phyloP scores from a whole-genome alignment of 768 basidiomycete genomes.

The Lactarius indigo region DNA sequence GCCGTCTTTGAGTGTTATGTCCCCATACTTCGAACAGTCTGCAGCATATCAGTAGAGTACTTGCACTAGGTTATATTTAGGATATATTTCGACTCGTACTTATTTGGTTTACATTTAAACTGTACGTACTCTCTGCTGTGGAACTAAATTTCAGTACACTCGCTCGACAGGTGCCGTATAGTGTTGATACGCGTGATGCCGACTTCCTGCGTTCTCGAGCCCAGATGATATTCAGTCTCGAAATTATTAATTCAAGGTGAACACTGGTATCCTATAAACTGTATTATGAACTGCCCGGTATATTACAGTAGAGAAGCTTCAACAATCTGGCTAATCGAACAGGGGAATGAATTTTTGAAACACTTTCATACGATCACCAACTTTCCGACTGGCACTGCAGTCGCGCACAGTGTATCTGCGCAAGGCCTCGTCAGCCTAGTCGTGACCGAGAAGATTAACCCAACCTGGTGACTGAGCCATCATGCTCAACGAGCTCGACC shows the following conservation, averaged over 20 bases:
- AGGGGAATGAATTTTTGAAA: constrained; percentile 42
- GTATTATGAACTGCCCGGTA: neutral
- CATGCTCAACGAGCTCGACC: constrained; percentile 34
- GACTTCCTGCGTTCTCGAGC: neutral
- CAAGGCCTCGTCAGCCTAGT: neutral
- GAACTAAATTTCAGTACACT: neutral
- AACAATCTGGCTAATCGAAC: constrained; percentile 34
- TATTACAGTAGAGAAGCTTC: neutral
- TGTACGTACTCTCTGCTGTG: neutral
- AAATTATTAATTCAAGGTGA: neutral
- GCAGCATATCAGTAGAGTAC: neutral
- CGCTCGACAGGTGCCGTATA: no score
- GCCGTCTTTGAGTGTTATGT: neutral
- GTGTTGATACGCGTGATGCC: no score
- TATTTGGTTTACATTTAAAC: neutral
- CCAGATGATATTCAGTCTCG: neutral
- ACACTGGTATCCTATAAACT: neutral
- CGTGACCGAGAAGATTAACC: neutral
- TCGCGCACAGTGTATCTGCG: constrained; percentile 37
- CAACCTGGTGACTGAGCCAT: constrained; percentile 32
- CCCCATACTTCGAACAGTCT: neutral
- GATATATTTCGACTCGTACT: neutral
- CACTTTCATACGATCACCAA: constrained; percentile 41
- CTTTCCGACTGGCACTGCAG: constrained; percentile 32
- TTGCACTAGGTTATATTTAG: neutral